Percentiles rank a stretch among this genome's conserved stretches.
Conservation (phyloP, 2,329 filamentous ascomycete species). For the Epichloe festucae region DNA sequence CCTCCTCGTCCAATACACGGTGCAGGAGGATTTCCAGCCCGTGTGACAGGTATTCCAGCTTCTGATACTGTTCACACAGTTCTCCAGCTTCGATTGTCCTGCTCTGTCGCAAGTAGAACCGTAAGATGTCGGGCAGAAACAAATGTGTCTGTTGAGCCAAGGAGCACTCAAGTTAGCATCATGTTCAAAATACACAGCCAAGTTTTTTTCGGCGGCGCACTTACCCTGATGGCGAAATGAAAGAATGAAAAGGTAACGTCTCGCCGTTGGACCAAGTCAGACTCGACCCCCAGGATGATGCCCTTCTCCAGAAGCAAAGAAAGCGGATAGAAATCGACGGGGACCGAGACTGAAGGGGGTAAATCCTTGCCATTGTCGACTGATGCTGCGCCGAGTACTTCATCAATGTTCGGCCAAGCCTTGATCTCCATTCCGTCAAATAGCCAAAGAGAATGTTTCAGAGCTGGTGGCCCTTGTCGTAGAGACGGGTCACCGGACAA, state of each 20-base stretch:
- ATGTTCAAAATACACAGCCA: neutral
- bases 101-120: constrained; percentile 62
- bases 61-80: constrained; percentile 72
- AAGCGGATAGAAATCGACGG: constrained; percentile 90
- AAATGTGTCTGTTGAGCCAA: constrained; percentile 58
- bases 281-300: constrained; percentile 79
- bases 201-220: constrained; percentile 17
- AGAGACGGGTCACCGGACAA: constrained; percentile 12
- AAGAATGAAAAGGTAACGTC: constrained; percentile 87
- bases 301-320: constrained; percentile 81
- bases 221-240: constrained; percentile 74
- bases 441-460: constrained; percentile 85
- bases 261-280: constrained; percentile 82
- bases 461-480: constrained; percentile 27
- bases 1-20: constrained; percentile 87
- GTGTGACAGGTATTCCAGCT: constrained; percentile 84
- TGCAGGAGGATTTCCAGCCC: constrained; percentile 86
- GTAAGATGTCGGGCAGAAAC: constrained; percentile 79
- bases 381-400: constrained; percentile 61
- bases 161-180: neutral
- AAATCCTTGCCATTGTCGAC: constrained; percentile 55
- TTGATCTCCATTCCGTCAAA: constrained; percentile 82
- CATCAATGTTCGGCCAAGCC: constrained; percentile 79
- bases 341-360: constrained; percentile 60
- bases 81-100: constrained; percentile 70